phyloP scores from a whole-genome alignment of 768 basidiomycete species.

The Neoboletus magnificus region DNA sequence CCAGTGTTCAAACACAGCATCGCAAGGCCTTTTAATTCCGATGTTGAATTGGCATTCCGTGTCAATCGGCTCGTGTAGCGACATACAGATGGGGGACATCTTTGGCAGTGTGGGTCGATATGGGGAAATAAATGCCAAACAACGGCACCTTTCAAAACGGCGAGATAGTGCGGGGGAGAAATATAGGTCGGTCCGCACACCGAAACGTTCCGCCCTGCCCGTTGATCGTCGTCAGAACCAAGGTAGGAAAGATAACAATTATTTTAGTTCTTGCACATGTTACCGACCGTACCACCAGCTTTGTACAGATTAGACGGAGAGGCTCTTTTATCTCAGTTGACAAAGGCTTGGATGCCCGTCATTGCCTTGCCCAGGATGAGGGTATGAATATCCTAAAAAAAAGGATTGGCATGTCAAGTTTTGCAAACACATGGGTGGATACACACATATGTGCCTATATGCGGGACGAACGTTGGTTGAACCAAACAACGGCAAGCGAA shows the following conservation, averaged over 20 bases:
- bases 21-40: background rate
- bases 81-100: background rate
- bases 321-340: slow-evolving; percentile 39
- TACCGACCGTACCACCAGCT: background rate
- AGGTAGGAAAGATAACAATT: no score
- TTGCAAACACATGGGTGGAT: background rate
- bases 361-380: slow-evolving; percentile 92
- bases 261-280: background rate
- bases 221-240: background rate
- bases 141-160: background rate
- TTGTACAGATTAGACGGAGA: background rate
- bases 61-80: background rate
- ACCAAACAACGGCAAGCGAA: background rate
- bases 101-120: background rate
- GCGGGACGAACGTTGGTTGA: slow-evolving; percentile 2
- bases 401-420: slow-evolving; percentile 5
- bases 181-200: background rate
- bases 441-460: slow-evolving; percentile 58
- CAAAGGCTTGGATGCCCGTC: slow-evolving; percentile 86
- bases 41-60: background rate
- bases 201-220: background rate
- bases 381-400: slow-evolving; percentile 77
- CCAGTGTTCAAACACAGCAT: background rate
- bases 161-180: background rate
- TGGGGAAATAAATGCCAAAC: background rate